These are phyloP conservation scores for Bryoglossum gracile DNA, from an alignment of 495 filamentous ascomycete species.

Conservation along the genomic window DNA sequence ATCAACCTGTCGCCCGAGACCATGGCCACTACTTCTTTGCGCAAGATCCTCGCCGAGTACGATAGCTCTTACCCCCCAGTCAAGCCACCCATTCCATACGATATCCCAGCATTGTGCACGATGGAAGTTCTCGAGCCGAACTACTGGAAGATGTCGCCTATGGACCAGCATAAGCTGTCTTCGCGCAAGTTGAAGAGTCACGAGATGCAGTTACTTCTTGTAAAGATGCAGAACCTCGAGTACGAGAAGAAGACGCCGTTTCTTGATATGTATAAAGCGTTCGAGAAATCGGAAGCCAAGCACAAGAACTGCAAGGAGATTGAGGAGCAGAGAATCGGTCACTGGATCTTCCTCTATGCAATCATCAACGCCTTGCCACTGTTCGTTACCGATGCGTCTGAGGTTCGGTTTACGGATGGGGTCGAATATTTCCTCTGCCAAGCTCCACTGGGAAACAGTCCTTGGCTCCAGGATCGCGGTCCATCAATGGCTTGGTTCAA, in stretches of 20 bases:
- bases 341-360: slow-evolving; percentile 94
- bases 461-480: slow-evolving; percentile 73
- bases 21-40: slow-evolving; percentile 53
- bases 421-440: slow-evolving; percentile 98
- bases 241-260: slow-evolving; percentile 53
- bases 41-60: slow-evolving; percentile 74
- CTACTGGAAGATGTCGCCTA: slow-evolving; percentile 54
- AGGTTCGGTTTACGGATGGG: slow-evolving; percentile 63
- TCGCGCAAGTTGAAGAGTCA: slow-evolving; percentile 63
- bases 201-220: slow-evolving; percentile 66
- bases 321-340: slow-evolving; percentile 67
- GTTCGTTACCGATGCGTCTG: slow-evolving; percentile 81
- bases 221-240: slow-evolving; percentile 71
- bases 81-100: slow-evolving; percentile 85
- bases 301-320: slow-evolving; percentile 68
- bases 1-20: slow-evolving; percentile 33
- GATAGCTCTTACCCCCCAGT: slow-evolving; percentile 84
- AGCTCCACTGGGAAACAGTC: slow-evolving; percentile 69
- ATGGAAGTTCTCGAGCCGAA: slow-evolving; percentile 54
- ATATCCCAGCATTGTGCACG: slow-evolving; percentile 70
- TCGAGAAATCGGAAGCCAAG: slow-evolving; percentile 68
- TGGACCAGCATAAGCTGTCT: slow-evolving; percentile 60
- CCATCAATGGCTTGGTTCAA: slow-evolving; percentile 72
- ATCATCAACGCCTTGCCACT: slow-evolving; percentile 86
- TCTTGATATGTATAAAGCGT: slow-evolving; percentile 70